Conservation (phyloP, 192 early-diverging fungal species). For the Dissophora ornata region DNA sequence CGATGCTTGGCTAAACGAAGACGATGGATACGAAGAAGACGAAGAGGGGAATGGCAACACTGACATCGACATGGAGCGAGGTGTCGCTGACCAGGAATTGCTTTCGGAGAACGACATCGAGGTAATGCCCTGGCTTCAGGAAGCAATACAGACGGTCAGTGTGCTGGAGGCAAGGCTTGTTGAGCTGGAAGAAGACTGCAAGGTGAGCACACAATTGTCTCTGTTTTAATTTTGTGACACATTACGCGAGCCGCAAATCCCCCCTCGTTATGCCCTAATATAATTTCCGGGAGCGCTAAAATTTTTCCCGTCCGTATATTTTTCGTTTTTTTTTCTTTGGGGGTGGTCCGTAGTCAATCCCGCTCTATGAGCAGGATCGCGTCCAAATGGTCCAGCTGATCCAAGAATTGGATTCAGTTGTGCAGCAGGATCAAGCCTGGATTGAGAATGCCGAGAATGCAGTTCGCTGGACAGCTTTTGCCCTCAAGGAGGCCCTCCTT, state of each 20-base stretch:
- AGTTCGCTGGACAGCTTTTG: slow-evolving; percentile 8
- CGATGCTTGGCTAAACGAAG: too few relatives aligned
- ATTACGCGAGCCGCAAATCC: too few relatives aligned
- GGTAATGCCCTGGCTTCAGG: slow-evolving; percentile 26
- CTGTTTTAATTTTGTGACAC: background rate
- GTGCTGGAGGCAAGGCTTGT: slow-evolving; percentile 20
- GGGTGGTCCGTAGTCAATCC: slow-evolving; percentile 38
- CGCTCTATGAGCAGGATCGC: slow-evolving; percentile 30
- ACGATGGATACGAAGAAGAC: too few relatives aligned
- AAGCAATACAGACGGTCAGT: slow-evolving; percentile 29
- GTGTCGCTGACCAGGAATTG: slow-evolving; percentile 3
- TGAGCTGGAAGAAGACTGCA: slow-evolving; percentile 30
- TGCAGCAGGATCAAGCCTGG: slow-evolving; percentile 25
- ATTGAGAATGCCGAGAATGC: slow-evolving; percentile 20
- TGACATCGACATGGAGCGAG: too few relatives aligned
- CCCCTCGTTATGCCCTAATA: too few relatives aligned
- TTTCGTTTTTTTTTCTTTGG: too few relatives aligned
- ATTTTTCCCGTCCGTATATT: background rate
- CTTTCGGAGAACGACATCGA: background rate
- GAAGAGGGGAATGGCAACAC: too few relatives aligned
- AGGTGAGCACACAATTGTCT: slow-evolving; percentile 2
- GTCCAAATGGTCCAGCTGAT: slow-evolving; percentile 24
- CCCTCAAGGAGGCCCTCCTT: slow-evolving; percentile 32
- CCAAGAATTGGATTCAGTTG: slow-evolving; percentile 18
- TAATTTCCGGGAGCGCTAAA: too few relatives aligned